These are phyloP conservation scores for Pseudoturritis turrita DNA, from an alignment of 345 rosid genomes.

Conservation along the genomic window DNA sequence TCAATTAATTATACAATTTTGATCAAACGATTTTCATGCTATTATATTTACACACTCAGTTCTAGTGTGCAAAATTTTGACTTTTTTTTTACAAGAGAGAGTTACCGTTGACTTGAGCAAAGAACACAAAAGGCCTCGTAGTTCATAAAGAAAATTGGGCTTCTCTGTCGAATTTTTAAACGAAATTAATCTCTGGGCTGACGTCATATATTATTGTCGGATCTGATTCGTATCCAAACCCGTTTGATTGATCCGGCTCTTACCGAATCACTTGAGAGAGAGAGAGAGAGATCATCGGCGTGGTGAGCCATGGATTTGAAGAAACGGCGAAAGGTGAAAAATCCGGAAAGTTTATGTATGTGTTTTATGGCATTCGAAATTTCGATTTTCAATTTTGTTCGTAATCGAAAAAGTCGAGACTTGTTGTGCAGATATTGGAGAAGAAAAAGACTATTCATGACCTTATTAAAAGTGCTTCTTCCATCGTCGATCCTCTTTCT, in stretches of 20 bases:
- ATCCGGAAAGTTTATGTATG: slow-evolving; percentile 15
- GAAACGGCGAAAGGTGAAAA: slow-evolving; percentile 40
- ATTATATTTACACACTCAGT: neutral
- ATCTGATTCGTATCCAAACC: neutral
- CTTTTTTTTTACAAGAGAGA: neutral
- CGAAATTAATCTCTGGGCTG: neutral
- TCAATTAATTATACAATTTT: neutral
- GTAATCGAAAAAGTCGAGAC: neutral
- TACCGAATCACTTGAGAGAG: neutral
- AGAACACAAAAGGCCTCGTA: neutral
- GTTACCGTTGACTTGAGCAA: neutral
- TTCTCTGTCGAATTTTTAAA: neutral
- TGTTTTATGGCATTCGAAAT: slow-evolving; percentile 11
- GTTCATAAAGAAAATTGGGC: neutral
- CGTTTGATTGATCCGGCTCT: slow-evolving; percentile 8
- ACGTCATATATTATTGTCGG: neutral
- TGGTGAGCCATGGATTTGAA: slow-evolving; percentile 39
- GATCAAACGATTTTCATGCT: neutral
- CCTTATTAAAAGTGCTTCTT: slow-evolving; percentile 60
- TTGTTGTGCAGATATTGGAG: slow-evolving; percentile 47
- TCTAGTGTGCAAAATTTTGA: neutral
- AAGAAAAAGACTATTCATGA: slow-evolving; percentile 58
- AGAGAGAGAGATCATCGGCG: neutral
- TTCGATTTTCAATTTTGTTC: neutral
- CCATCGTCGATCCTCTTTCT: slow-evolving; percentile 53